Conservation (phyloP, 1,284 basidiomycete genomes). For the Ganoderma sinense region DNA sequence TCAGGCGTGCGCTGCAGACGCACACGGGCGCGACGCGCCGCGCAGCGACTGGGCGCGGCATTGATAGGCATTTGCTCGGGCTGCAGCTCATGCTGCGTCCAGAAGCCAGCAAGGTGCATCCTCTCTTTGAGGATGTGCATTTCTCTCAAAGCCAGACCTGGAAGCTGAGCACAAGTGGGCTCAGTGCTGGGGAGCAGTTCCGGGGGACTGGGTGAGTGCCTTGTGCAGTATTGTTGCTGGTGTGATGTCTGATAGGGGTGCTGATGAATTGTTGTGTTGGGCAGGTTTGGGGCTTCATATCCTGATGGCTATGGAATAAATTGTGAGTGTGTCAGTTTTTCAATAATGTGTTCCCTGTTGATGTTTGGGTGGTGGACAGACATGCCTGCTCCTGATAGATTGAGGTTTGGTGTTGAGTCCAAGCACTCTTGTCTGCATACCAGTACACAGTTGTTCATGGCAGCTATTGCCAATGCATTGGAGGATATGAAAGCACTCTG, state of each 20-base stretch:
- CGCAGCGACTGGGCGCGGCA: constrained; percentile 85
- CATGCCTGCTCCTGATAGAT: constrained; percentile 78
- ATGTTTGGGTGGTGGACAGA: constrained; percentile 55
- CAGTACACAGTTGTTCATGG: constrained; percentile 77
- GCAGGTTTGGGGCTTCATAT: constrained; percentile 80
- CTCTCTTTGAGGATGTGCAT: constrained; percentile 81
- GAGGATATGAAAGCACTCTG: constrained; percentile 75
- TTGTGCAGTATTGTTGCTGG: background rate
- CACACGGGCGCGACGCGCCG: constrained; percentile 84
- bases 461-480: constrained; percentile 73
- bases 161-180: constrained; percentile 92
- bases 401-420: constrained; percentile 97
- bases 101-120: constrained; percentile 48
- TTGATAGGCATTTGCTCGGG: constrained; percentile 93
- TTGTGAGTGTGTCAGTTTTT: constrained; percentile 65
- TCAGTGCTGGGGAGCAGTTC: constrained; percentile 89
- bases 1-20: constrained; percentile 74
- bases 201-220: constrained; percentile 81
- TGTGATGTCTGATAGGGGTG: background rate
- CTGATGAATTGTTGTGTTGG: background rate
- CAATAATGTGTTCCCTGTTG: background rate
- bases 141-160: constrained; percentile 85
- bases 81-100: constrained; percentile 71
- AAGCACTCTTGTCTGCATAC: constrained; percentile 79
- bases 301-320: constrained; percentile 93